A percentile compares a stretch with the other conserved stretches of the same genome.
Conservation (phyloP, 2,329 filamentous ascomycete genomes). For the Neurospora crassa region DNA sequence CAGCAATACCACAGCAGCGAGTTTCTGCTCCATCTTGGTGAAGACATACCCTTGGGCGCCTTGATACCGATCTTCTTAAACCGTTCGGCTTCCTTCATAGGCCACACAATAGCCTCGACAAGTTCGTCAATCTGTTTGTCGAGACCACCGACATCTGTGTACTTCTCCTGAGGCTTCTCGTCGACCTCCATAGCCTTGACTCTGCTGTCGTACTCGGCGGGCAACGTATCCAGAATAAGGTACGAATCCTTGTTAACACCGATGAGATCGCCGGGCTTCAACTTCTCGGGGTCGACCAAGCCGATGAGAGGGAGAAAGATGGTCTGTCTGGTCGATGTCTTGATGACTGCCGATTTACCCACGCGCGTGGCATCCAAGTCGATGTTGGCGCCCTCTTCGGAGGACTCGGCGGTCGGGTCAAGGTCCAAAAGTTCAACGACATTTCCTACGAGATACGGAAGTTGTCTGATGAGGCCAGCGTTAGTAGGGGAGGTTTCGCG, state of each 20-base stretch:
- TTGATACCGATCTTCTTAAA: conserved; percentile 99
- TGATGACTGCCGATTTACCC: conserved; percentile 98
- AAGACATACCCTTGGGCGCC: conserved; percentile 77
- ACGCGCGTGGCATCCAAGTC: conserved; percentile 94
- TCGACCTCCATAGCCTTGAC: conserved; percentile 99
- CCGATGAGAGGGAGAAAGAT: conserved; percentile 98
- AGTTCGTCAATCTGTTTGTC: conserved; percentile 99
- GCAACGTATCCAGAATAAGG: conserved; percentile 89
- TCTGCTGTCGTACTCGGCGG: conserved; percentile 95
- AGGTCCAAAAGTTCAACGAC: conserved; percentile 96
- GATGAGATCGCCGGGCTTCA: conserved; percentile 93
- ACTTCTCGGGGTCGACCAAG: conserved; percentile 85
- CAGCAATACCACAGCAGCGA: neutral
- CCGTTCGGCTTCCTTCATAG: conserved; percentile 97
- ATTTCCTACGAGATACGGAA: conserved; percentile 96
- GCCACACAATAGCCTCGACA: conserved; percentile 97
- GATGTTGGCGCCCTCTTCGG: conserved; percentile 96
- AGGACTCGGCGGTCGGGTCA: conserved; percentile 90
- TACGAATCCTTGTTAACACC: conserved; percentile 99
- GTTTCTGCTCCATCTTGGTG: neutral
- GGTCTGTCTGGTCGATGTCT: conserved; percentile 95
- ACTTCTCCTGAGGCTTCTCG: conserved; percentile 98
- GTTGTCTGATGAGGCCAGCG: conserved; percentile 55
- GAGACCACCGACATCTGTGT: conserved; percentile 91
- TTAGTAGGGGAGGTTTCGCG: neutral